Evolutionary conservation across 192 early-diverging fungal genomes (phyloP).

Genomic region (Umbelopsis vinacea): DNA sequence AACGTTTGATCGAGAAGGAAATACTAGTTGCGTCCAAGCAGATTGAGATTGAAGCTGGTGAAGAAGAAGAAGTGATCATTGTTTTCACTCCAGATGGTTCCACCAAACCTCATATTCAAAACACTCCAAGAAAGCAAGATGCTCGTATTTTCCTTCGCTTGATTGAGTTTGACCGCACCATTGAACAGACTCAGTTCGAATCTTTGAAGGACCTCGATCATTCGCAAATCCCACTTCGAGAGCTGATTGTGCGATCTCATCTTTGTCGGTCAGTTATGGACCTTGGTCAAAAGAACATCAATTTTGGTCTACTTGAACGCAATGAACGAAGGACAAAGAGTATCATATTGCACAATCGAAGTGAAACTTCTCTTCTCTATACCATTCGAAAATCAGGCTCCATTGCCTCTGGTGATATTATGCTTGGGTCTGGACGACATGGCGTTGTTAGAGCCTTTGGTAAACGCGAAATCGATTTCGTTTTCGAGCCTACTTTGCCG

Average conservation of each 20-base stretch:
- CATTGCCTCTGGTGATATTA: slow-evolving; percentile 90
- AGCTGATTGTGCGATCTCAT: slow-evolving; percentile 86
- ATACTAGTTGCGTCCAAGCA: slow-evolving; percentile 64
- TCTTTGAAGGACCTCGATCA: slow-evolving; percentile 61
- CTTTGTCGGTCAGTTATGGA: slow-evolving; percentile 88
- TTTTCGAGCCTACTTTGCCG: slow-evolving; percentile 89
- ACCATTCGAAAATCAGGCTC: slow-evolving; percentile 93
- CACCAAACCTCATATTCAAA: slow-evolving; percentile 65
- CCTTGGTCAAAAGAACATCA: slow-evolving; percentile 95
- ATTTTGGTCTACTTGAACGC: slow-evolving; percentile 91
- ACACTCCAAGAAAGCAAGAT: slow-evolving; percentile 78
- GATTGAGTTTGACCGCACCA: slow-evolving; percentile 84
- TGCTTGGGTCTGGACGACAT: slow-evolving; percentile 75
- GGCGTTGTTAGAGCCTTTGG: slow-evolving; percentile 91
- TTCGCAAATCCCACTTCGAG: slow-evolving; percentile 79
- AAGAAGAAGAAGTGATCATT: slow-evolving; percentile 71
- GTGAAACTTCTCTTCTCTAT: slow-evolving; percentile 89
- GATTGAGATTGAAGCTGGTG: slow-evolving; percentile 68
- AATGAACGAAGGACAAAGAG: slow-evolving; percentile 86
- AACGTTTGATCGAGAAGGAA: slow-evolving; percentile 69
- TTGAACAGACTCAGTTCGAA: slow-evolving; percentile 83
- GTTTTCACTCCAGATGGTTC: slow-evolving; percentile 69
- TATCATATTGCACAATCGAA: slow-evolving; percentile 88
- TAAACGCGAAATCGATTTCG: slow-evolving; percentile 91
- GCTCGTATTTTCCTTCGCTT: slow-evolving; percentile 83